These are phyloP conservation scores for Lecanosticta acicola DNA, from an alignment of 2,329 filamentous ascomycete genomes.

Conservation along the genomic window DNA sequence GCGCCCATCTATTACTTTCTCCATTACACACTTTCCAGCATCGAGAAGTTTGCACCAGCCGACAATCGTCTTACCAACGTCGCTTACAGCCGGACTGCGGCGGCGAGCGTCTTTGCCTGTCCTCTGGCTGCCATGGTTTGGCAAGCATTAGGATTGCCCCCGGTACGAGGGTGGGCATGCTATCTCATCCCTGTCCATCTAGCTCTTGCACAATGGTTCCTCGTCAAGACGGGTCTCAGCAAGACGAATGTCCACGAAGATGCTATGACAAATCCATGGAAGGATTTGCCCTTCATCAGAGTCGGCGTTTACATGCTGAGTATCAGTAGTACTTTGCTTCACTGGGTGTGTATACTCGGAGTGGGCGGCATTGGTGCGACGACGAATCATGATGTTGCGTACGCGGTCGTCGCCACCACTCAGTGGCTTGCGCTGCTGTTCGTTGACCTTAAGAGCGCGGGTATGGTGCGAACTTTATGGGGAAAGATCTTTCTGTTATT, in stretches of 20 bases:
- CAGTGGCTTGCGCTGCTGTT: no score
- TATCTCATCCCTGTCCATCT: constrained; percentile 18
- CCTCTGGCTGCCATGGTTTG: constrained; percentile 5
- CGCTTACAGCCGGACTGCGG: constrained; percentile 26
- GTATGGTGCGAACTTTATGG: no score
- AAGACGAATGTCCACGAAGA: constrained; percentile 19
- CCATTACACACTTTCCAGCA: constrained; percentile 33
- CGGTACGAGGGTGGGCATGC: neutral
- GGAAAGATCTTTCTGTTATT: no score
- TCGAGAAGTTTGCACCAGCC: constrained; percentile 31
- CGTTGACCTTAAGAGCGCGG: no score
- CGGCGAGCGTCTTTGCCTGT: constrained; percentile 26
- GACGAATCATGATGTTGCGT: no score
- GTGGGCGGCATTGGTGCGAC: no score
- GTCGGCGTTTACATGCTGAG: constrained; percentile 7
- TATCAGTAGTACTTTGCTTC: neutral
- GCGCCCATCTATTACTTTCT: constrained; percentile 37
- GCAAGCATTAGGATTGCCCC: neutral
- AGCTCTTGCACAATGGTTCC: constrained; percentile 14
- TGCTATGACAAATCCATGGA: constrained; percentile 8
- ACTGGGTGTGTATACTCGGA: no score
- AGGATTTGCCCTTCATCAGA: constrained; percentile 15
- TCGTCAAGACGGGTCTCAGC: constrained; percentile 18
- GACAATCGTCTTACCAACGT: constrained; percentile 33
- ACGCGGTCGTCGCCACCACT: no score